Percentiles rank a stretch among this genome's conserved stretches.
These are phyloP conservation scores for Kuraishia hungarica DNA, from an alignment of 805 yeast genomes.

Conservation along the genomic window DNA sequence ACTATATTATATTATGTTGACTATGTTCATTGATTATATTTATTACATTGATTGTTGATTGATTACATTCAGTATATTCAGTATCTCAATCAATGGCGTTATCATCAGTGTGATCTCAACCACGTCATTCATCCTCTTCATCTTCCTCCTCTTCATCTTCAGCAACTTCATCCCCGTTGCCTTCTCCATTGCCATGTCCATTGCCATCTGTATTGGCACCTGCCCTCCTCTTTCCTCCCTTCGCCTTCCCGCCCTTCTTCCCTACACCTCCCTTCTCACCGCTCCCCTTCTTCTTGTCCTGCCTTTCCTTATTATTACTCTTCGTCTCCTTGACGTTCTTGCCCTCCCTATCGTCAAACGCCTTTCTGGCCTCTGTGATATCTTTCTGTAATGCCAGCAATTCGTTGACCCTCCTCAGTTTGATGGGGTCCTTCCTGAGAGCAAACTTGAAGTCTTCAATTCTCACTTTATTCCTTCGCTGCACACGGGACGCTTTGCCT, in stretches of 20 bases:
- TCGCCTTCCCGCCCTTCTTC: slow-evolving; percentile 5
- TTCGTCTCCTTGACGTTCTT: slow-evolving; percentile 21
- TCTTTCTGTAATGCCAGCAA: slow-evolving; percentile 50
- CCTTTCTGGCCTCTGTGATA: slow-evolving; percentile 57
- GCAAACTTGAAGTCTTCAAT: slow-evolving; percentile 71
- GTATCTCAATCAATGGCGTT: too few species aligned
- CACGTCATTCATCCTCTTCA: neutral
- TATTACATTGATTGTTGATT: too few species aligned
- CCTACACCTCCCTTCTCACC: slow-evolving; percentile 4
- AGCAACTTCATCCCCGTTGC: slow-evolving; percentile 9
- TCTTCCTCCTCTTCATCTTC: slow-evolving; percentile 6
- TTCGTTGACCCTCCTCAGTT: slow-evolving; percentile 64
- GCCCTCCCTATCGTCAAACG: slow-evolving; percentile 57
- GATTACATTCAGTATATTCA: too few species aligned
- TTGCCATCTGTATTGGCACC: too few species aligned
- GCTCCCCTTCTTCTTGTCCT: slow-evolving; percentile 4
- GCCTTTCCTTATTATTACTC: slow-evolving; percentile 7
- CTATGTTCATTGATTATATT: too few species aligned
- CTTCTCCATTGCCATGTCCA: slow-evolving; percentile 4
- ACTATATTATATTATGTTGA: too few species aligned
- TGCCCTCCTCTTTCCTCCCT: neutral
- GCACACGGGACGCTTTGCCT: slow-evolving; percentile 44
- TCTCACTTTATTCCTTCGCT: slow-evolving; percentile 47
- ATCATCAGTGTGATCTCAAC: too few species aligned
- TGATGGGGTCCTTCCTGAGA: slow-evolving; percentile 53